Evolutionary conservation across 2,329 filamentous ascomycete species (phyloP), one percentile per base, ranked within the genome.

Genomic region (Fusarium compactum): DNA sequence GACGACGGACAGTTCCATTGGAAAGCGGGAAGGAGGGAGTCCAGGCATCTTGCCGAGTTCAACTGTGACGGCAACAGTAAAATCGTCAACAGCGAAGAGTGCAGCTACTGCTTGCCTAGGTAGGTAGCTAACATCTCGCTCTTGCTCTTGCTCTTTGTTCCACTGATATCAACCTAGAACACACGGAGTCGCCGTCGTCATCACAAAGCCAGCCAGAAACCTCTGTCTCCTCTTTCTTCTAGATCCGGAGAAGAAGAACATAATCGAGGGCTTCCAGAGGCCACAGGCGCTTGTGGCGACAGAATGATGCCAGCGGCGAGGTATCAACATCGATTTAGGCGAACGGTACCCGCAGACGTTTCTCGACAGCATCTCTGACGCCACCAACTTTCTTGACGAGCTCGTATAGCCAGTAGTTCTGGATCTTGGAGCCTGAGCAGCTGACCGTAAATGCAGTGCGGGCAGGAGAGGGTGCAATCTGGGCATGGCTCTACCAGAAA

Each of bases 1-100:
- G 50, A 60, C 62, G 45, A 56, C 51, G 59, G 57, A 44, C 57
- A 41, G 43, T 51, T 43, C 38, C 50, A 63, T 62, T 38, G 41
- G 46, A n/a, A 38, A 41, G 29, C 29, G 20, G 56, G 56, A 66
- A 66, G 54, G 47, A 58, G 34, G 25, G 30, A 54, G 18, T 15
- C 43, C n/a, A 11, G 16, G n/a, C 24, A 57, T 34, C 22, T 18
- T 27, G 16, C 24, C 52, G 56, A 41, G 30, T 32, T 18, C 45
- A 46, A 48, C n/a, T 20, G 20, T 14, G 44, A 45, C 38, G 27
- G 12, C 34, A 65, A 43, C 55, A 41, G 20, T 52, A 47, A 43
- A 38, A 54, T 46, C 52, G 30, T 46, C 32, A 20, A 32, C 32
- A 45, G 51, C 43, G 46, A 40, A 29, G n/a, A 18, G 16, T 30